These are phyloP conservation scores for Globisporangium lucens DNA, from an alignment of 352 stramenopile genomes.

Conservation along the genomic window DNA sequence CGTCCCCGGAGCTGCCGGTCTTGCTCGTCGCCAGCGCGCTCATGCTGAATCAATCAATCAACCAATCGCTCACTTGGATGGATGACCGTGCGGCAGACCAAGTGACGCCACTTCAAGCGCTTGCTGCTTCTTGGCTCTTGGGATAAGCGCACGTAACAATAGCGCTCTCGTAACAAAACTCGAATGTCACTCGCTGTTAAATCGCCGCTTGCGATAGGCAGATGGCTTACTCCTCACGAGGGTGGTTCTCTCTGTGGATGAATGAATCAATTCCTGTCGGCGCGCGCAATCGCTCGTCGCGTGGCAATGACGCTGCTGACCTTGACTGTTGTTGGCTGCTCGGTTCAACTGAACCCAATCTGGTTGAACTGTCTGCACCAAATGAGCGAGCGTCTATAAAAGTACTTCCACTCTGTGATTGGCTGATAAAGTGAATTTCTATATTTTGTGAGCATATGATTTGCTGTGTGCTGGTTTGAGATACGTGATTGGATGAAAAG, in stretches of 20 bases:
- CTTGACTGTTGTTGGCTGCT: not conserved
- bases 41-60: not conserved
- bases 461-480: not conserved
- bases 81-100: too few relatives aligned
- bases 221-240: too few relatives aligned
- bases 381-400: not conserved
- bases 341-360: conserved; percentile 7
- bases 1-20: conserved; percentile 37
- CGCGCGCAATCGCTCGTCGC: not conserved
- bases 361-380: not conserved
- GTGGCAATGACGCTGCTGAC: not conserved
- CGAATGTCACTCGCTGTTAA: conserved; percentile 1
- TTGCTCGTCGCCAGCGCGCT: conserved; percentile 14
- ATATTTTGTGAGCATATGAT: not conserved
- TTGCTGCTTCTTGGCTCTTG: not conserved
- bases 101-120: not conserved
- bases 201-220: not conserved
- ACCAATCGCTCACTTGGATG: not conserved
- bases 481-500: not conserved
- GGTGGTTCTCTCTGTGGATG: not conserved
- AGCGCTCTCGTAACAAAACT: not conserved
- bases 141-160: not conserved
- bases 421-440: not conserved
- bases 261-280: not conserved
- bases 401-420: not conserved